A percentile compares a stretch with the other conserved stretches of the same genome.
These are phyloP conservation scores for Gracilaria gracilis DNA, from an alignment of 23 red algal genomes.

Conservation along the genomic window DNA sequence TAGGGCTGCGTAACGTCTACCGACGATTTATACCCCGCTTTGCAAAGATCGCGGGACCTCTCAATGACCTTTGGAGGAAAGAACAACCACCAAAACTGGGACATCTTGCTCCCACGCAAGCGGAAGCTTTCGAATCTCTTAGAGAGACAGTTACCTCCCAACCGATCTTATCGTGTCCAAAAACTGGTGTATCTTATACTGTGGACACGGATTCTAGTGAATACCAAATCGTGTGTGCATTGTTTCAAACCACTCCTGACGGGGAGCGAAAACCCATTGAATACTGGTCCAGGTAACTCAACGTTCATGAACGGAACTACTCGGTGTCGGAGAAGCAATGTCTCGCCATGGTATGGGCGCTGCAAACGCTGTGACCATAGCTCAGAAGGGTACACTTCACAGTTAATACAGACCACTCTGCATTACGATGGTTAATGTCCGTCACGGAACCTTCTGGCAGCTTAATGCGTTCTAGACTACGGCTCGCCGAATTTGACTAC, in stretches of 20 bases:
- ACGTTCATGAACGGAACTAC: neutral
- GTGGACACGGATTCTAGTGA: too few species aligned
- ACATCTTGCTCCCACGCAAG: neutral
- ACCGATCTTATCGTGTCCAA: too few species aligned
- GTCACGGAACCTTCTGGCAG: too few species aligned
- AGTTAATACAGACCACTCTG: neutral
- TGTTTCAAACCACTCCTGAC: neutral
- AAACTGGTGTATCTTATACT: too few species aligned
- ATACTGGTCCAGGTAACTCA: neutral
- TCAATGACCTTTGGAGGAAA: conserved; percentile 8
- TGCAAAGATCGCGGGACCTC: neutral
- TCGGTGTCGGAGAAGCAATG: neutral
- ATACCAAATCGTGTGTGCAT: too few species aligned
- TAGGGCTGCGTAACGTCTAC: conserved; percentile 7
- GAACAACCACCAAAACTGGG: neutral
- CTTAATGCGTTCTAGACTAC: too few species aligned
- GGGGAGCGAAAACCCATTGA: neutral
- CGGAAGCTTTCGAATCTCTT: neutral
- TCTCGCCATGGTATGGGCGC: neutral
- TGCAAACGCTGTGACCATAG: neutral
- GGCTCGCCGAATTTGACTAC: too few species aligned
- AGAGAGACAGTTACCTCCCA: too few species aligned
- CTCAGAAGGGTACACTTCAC: neutral
- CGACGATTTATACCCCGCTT: conserved; percentile 6
- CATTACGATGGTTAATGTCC: too few species aligned